These are phyloP conservation scores for Colletotrichum destructivum DNA, from an alignment of 2,329 filamentous ascomycete species.

Conservation along the genomic window DNA sequence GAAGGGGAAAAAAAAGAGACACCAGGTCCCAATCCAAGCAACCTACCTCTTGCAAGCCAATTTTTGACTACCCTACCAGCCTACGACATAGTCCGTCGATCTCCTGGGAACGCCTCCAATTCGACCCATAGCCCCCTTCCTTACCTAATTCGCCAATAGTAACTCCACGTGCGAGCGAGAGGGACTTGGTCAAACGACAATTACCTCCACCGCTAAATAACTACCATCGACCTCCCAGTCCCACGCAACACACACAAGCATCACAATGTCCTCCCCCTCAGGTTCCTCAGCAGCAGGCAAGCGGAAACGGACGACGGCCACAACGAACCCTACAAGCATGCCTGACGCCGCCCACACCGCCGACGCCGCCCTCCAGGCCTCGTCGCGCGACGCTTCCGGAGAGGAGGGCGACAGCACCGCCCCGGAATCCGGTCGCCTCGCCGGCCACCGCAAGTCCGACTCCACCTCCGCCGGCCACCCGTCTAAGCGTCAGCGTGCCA, in stretches of 20 bases:
- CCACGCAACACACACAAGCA: slow-evolving; percentile 13
- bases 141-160: slow-evolving; percentile 23
- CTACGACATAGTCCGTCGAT: slow-evolving; percentile 39
- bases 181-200: slow-evolving; percentile 19
- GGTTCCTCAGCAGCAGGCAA: slow-evolving; percentile 73
- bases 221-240: slow-evolving; percentile 12
- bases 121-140: slow-evolving; percentile 23
- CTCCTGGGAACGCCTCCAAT: slow-evolving; percentile 27
- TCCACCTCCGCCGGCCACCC: slow-evolving; percentile 65
- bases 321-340: slow-evolving; percentile 64
- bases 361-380: slow-evolving; percentile 75
- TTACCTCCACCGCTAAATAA: slow-evolving; percentile 5
- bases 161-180: slow-evolving; percentile 20
- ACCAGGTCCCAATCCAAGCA: neutral
- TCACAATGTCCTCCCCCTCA: slow-evolving; percentile 72
- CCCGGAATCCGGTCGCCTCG: slow-evolving; percentile 66
- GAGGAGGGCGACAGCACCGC: slow-evolving; percentile 85
- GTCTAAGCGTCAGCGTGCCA: slow-evolving; percentile 85
- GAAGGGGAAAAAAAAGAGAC: neutral
- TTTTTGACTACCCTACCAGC: slow-evolving; percentile 13
- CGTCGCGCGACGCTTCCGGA: slow-evolving; percentile 85
- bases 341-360: slow-evolving; percentile 57
- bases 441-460: slow-evolving; percentile 71
- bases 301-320: slow-evolving; percentile 81
- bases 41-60: slow-evolving; percentile 2